phyloP scores from a whole-genome alignment of 805 yeast species.

The Candida taoyuanica region DNA sequence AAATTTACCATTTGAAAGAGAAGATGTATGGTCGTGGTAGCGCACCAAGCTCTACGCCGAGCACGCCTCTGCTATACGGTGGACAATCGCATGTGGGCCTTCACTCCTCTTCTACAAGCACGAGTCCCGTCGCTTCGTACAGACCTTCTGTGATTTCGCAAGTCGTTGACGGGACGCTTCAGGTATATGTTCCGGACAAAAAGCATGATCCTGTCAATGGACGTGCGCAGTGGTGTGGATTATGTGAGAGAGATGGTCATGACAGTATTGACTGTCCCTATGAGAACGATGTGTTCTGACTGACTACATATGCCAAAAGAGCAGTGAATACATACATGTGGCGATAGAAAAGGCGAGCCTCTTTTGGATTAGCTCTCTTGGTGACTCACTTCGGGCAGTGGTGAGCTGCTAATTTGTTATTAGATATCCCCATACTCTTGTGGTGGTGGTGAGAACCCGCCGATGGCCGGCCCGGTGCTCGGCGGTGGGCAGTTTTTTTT shows the following conservation, averaged over 20 bases:
- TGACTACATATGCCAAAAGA: neutral
- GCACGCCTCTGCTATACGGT: neutral
- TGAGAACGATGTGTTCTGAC: conserved; percentile 33
- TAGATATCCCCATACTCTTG: neutral
- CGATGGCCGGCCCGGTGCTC: neutral
- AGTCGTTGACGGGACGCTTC: conserved; percentile 34
- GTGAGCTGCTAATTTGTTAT: neutral
- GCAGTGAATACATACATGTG: too few species aligned
- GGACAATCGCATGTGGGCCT: too few species aligned
- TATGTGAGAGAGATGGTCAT: conserved; percentile 90
- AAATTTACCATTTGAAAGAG: conserved; percentile 20
- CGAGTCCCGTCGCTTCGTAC: conserved; percentile 8
- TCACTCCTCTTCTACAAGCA: conserved; percentile 1
- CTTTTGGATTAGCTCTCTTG: too few species aligned
- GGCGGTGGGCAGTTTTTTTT: neutral
- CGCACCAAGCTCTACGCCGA: conserved; percentile 1
- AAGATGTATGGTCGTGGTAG: conserved; percentile 10
- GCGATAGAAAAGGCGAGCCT: too few species aligned
- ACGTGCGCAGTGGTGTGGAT: conserved; percentile 80
- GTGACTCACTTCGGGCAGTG: neutral
- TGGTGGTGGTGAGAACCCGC: too few species aligned
- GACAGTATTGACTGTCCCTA: conserved; percentile 84
- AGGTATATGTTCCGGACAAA: conserved; percentile 45
- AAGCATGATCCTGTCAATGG: conserved; percentile 67
- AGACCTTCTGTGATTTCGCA: conserved; percentile 27